Evolutionary conservation across 805 yeast genomes (phyloP), one percentile per base, ranked within the genome.

Genomic region (Cyberlindnera galapagoensis): DNA sequence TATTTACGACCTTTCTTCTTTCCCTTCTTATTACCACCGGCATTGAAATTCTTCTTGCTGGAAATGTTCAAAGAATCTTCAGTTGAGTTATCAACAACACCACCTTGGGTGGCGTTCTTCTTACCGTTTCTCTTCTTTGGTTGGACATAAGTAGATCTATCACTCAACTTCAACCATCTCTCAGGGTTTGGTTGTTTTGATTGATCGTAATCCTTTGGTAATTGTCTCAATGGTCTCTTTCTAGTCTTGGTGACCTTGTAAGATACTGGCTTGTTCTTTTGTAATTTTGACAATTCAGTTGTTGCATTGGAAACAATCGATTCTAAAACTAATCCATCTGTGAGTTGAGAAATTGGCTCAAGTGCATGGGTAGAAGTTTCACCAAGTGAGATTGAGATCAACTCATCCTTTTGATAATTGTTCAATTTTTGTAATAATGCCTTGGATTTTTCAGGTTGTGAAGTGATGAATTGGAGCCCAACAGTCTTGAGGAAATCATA

Each of bases 151-250:
- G 78, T 74, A 6, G 87, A 71, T 56, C 97, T 74, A 52, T 88
- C 94, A 52, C 77, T 81, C 68, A 82, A 47, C 15, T 96, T 94
- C 31, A 90, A 57, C 97, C 97, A 88, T 60, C 97, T 79, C 57
- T 88, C 97, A 12, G 73, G 70, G 46, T 80, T 81, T 4, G 72
- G 63, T 15, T 39, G 38, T 37, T 51, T 56, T 5, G 42, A 50
- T 30, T 57, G 52, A 30, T 62, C 77, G 59, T 41, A 72, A 44
- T 46, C 45, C 37, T 55, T 56, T n/a, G 71, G 67, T 12, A 58
- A 44, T 39, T 55, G 61, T 32, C 51, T 54, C 34, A 54, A 56
- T 30, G 56, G 54, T 23, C 52, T 48, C 10, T 47, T 56, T 36
- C 57, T 48, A 40, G 54, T 62, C 44, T 61, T 58, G 6, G 18